Base-by-base conservation (phyloP, 2,329 filamentous ascomycete genomes). In the Elsinoe perseae region DNA sequence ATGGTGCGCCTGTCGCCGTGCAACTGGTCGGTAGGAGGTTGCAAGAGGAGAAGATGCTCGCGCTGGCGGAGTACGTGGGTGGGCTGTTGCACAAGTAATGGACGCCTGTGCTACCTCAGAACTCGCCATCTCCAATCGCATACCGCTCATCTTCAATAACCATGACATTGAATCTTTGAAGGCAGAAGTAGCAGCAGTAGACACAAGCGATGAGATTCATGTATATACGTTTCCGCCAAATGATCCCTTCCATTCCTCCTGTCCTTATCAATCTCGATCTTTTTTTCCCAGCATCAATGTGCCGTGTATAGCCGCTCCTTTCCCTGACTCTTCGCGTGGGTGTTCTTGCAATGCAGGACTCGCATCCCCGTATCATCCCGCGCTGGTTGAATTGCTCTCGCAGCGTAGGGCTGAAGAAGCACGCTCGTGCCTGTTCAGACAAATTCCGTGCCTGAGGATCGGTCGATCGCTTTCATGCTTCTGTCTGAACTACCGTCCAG, bases 1-100 rank as follows among this genome's bases (percentile, higher is more conserved):
- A 70, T 56, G 58, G 67, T 0, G 66, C 61, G 14, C 61, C 64
- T 12, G 66, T 75, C 1, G 65, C 65, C 43, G 44, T 71, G 36
- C 69, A 70, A 48, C 48, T 71, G 27, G 62, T 66, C 0, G 65
- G 67, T 3, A 59, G 64, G 27, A 59, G 66, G 36, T 58, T 71
- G 56, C 61, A 70, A 34, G 69, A 71, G 48, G 69, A 71, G 62
- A 70, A 69, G 62, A 65, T 69, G 16, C 30, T 71, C 60, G 65
- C 65, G 9, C 56, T 71, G 36, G 68, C 68, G 2, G 66, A 69
- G 57, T 61, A 60, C 55, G 56, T 61, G n/a, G 50, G 56, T 8
- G 30, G 54, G 10, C 18, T 55, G 16, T 25, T 61, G 42, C 34
- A 46, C 50, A 32, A 23, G 18, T 50, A 36, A 44, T 44, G 20